Conservation (phyloP, 495 filamentous ascomycete species). For the Aspergillus hancockii region DNA sequence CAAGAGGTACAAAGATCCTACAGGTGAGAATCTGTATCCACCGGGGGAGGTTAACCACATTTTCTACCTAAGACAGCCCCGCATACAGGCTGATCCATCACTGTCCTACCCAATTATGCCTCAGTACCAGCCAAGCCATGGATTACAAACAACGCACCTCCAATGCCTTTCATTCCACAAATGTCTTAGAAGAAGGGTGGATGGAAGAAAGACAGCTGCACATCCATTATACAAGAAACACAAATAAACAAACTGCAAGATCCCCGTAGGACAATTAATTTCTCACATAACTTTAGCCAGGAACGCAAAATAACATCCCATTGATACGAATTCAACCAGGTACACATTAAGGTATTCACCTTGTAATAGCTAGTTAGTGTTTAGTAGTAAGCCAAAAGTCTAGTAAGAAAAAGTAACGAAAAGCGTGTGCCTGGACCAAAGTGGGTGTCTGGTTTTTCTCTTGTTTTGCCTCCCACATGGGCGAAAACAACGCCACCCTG, state of each 20-base stretch:
- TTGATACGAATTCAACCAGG: no score
- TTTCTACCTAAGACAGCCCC: not conserved
- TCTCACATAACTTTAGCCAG: no score
- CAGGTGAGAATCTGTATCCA: not conserved
- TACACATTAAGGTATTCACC: no score
- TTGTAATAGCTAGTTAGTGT: no score
- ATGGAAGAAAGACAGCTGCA: not conserved
- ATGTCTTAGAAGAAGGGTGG: not conserved
- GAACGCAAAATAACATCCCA: no score
- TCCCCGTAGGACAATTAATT: no score
- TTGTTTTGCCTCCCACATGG: conserved; percentile 1
- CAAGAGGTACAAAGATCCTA: not conserved
- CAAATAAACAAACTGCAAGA: no score
- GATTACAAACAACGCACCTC: not conserved
- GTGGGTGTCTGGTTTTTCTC: not conserved
- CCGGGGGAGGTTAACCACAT: not conserved
- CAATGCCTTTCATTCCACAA: not conserved
- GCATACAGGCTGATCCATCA: not conserved
- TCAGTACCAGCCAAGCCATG: not conserved
- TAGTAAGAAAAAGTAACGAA: not conserved
- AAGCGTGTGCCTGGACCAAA: not conserved
- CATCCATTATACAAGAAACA: not conserved
- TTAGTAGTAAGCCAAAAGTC: no score
- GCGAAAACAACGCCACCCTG: conserved; percentile 2
- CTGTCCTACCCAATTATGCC: conserved; percentile 2